These are phyloP conservation scores for Neonothopanus nambi DNA, from an alignment of 1,284 basidiomycete species.

Conservation along the genomic window DNA sequence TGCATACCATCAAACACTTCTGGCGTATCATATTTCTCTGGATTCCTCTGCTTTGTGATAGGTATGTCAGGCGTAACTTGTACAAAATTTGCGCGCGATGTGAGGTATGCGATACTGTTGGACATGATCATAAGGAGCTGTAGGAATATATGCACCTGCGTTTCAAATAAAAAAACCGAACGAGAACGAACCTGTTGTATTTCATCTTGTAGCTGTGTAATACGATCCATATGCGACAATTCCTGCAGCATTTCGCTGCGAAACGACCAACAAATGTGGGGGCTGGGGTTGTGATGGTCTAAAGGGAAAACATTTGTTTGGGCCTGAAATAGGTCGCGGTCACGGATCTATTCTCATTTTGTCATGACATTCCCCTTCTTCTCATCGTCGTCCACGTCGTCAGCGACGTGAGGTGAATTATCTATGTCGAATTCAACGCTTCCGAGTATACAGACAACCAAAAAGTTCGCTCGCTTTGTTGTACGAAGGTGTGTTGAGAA, in stretches of 20 bases:
- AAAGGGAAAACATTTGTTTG: too few relatives aligned
- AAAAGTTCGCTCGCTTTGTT: constrained; percentile 23
- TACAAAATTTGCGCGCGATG: constrained; percentile 67
- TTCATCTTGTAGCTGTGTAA: constrained; percentile 86
- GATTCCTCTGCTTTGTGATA: constrained; percentile 70
- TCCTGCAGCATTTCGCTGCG: constrained; percentile 69
- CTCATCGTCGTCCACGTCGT: too few relatives aligned
- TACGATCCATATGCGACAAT: constrained; percentile 85
- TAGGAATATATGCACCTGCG: not conserved
- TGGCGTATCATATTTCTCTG: constrained; percentile 67
- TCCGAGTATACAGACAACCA: too few relatives aligned
- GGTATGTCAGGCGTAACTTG: constrained; percentile 75
- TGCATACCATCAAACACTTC: constrained; percentile 63
- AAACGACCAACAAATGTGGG: too few relatives aligned
- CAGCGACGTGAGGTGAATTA: too few relatives aligned
- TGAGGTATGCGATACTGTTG: constrained; percentile 72
- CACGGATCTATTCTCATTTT: too few relatives aligned
- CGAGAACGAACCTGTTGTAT: constrained; percentile 67
- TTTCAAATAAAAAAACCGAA: not conserved
- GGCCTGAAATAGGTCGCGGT: too few relatives aligned
- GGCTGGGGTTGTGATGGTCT: too few relatives aligned
- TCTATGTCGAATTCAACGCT: too few relatives aligned
- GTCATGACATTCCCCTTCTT: too few relatives aligned
- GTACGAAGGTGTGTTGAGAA: constrained; percentile 33
- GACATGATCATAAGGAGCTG: constrained; percentile 84